Conservation (phyloP, 768 basidiomycete genomes). For the Mycena sanguinolenta region DNA sequence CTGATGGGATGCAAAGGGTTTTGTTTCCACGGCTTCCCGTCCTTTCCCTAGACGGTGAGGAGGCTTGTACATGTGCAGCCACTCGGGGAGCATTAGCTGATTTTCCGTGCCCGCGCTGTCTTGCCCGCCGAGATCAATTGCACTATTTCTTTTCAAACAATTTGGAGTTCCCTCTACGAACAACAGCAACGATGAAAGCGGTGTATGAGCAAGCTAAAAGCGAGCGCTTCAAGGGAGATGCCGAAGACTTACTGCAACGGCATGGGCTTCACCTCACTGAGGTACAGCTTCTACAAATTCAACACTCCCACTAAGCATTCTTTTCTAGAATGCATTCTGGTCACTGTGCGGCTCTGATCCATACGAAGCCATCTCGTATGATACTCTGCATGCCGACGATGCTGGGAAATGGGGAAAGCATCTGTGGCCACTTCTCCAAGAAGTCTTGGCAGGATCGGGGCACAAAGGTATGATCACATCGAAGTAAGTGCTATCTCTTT, state of each 20-base stretch:
- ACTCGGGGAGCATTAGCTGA: slow-evolving; percentile 15
- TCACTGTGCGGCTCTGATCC: slow-evolving; percentile 22
- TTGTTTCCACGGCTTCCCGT: slow-evolving; percentile 19
- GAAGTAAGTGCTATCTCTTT: slow-evolving; percentile 24
- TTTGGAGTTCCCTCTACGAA: slow-evolving; percentile 9
- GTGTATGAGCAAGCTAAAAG: slow-evolving; percentile 13
- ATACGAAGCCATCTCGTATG: slow-evolving; percentile 21
- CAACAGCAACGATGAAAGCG: slow-evolving; percentile 9
- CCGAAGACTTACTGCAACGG: slow-evolving; percentile 20
- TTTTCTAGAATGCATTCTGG: slow-evolving; percentile 33
- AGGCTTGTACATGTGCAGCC: slow-evolving; percentile 18
- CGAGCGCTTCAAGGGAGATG: slow-evolving; percentile 8
- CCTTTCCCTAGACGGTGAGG: slow-evolving; percentile 22
- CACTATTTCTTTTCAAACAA: slow-evolving; percentile 14
- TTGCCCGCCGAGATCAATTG: slow-evolving; percentile 19
- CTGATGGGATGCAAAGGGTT: slow-evolving; percentile 10
- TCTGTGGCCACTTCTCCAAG: slow-evolving; percentile 18
- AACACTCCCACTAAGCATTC: background rate
- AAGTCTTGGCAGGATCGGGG: slow-evolving; percentile 10
- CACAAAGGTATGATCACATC: slow-evolving; percentile 21
- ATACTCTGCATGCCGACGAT: slow-evolving; percentile 29
- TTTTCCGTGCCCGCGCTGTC: slow-evolving; percentile 28
- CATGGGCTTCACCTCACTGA: slow-evolving; percentile 29
- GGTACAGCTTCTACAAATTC: slow-evolving; percentile 3
- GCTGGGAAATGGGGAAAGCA: slow-evolving; percentile 34